phyloP scores from a whole-genome alignment of 352 stramenopile species.

The Phytopythium aichiense region DNA sequence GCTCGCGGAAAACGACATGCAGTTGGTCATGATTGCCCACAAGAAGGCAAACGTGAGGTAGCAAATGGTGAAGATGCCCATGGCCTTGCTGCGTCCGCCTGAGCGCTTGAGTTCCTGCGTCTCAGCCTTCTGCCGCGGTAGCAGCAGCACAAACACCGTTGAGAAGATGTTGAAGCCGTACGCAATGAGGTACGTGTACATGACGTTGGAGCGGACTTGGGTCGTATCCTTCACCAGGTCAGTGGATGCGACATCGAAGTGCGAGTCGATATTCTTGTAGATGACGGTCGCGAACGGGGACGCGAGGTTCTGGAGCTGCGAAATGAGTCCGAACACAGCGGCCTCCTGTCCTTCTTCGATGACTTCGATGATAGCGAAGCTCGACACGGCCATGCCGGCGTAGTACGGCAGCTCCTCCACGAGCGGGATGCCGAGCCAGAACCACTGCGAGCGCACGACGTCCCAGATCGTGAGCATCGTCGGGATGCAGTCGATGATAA shows the following conservation, averaged over 20 bases:
- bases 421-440: constrained; percentile 47
- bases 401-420: constrained; percentile 30
- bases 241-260: constrained; percentile 31
- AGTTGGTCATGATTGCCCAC: constrained; percentile 46
- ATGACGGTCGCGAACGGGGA: constrained; percentile 38
- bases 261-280: constrained; percentile 44
- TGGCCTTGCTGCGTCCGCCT: constrained; percentile 27
- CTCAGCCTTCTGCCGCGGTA: constrained; percentile 37
- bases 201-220: constrained; percentile 27
- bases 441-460: constrained; percentile 46
- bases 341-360: constrained; percentile 41
- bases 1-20: constrained; percentile 37
- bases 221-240: constrained; percentile 25
- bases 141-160: constrained; percentile 27
- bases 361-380: constrained; percentile 45
- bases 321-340: constrained; percentile 41
- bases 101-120: constrained; percentile 35
- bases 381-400: constrained; percentile 37
- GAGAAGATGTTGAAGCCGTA: constrained; percentile 40
- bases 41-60: constrained; percentile 38
- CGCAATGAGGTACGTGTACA: constrained; percentile 32
- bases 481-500: constrained; percentile 35
- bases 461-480: constrained; percentile 50
- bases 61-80: constrained; percentile 31
- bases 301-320: constrained; percentile 34